Evolutionary conservation across 2,329 filamentous ascomycete species (phyloP).

Genomic region (Colletotrichum tabaci): DNA sequence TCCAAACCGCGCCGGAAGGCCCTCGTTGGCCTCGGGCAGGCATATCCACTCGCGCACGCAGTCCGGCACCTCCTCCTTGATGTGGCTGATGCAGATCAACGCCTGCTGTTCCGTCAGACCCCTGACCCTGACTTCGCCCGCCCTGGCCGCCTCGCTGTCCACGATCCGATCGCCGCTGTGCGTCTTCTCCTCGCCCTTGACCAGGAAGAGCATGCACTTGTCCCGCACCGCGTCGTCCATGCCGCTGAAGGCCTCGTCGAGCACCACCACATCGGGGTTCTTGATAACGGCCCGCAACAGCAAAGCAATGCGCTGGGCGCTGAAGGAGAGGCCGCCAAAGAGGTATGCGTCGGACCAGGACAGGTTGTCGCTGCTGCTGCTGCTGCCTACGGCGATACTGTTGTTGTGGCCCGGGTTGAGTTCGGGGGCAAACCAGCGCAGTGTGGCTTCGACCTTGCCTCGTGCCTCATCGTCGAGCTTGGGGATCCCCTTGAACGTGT

Average conservation of each 20-base stretch:
- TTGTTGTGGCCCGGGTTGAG: constrained; percentile 70
- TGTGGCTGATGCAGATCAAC: constrained; percentile 92
- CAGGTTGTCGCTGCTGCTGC: constrained; percentile 48
- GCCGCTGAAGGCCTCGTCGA: constrained; percentile 91
- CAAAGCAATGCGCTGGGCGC: constrained; percentile 86
- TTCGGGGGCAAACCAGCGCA: constrained; percentile 85
- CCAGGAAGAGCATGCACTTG: constrained; percentile 87
- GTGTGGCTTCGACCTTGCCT: constrained; percentile 75
- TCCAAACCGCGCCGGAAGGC: constrained; percentile 74
- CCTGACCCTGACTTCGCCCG: constrained; percentile 64
- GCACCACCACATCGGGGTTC: constrained; percentile 83
- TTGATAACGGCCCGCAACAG: constrained; percentile 88
- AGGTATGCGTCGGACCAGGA: constrained; percentile 77
- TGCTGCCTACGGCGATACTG: constrained; percentile 40
- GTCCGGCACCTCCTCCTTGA: constrained; percentile 90
- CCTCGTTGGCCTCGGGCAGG: constrained; percentile 81
- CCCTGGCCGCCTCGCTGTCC: constrained; percentile 61
- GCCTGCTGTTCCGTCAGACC: constrained; percentile 82
- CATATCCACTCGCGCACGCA: constrained; percentile 89
- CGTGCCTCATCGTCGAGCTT: constrained; percentile 71
- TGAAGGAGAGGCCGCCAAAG: constrained; percentile 84
- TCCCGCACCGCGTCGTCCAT: constrained; percentile 88
- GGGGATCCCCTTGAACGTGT: constrained; percentile 84
- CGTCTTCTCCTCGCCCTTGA: constrained; percentile 70
- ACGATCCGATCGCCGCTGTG: constrained; percentile 57